phyloP scores from a whole-genome alignment of 768 basidiomycete species.

The Neoboletus brunneissimus region DNA sequence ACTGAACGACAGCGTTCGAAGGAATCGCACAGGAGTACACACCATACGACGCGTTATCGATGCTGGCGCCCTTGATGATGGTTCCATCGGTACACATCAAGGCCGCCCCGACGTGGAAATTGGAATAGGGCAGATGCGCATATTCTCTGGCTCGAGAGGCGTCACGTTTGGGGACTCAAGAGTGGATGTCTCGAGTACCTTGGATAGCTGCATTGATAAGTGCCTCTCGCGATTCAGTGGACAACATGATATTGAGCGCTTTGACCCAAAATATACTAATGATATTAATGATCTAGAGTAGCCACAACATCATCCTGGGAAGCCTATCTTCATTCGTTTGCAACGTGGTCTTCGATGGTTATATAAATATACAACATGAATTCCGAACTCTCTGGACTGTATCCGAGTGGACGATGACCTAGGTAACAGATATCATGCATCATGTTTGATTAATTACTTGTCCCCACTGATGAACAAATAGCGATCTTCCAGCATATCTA shows the following conservation, averaged over 20 bases:
- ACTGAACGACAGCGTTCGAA: neutral
- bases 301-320: neutral
- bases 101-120: constrained; percentile 90
- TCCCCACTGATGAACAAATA: too few species aligned
- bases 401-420: too few species aligned
- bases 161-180: neutral
- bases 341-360: neutral
- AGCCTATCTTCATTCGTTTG: neutral
- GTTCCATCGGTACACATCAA: constrained; percentile 64
- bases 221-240: constrained; percentile 42
- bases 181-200: constrained; percentile 36
- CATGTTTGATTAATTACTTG: too few species aligned
- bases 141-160: constrained; percentile 54
- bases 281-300: neutral
- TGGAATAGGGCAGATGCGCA: constrained; percentile 81
- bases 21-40: constrained; percentile 5
- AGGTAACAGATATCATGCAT: too few species aligned
- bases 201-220: constrained; percentile 60
- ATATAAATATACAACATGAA: neutral
- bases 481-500: too few species aligned
- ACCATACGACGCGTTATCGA: constrained; percentile 95
- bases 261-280: too few species aligned
- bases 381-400: too few species aligned
- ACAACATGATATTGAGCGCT: constrained; percentile 8
- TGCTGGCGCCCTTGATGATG: constrained; percentile 81